These are phyloP conservation scores for Suillus plorans DNA, from an alignment of 768 basidiomycete species.

Conservation along the genomic window DNA sequence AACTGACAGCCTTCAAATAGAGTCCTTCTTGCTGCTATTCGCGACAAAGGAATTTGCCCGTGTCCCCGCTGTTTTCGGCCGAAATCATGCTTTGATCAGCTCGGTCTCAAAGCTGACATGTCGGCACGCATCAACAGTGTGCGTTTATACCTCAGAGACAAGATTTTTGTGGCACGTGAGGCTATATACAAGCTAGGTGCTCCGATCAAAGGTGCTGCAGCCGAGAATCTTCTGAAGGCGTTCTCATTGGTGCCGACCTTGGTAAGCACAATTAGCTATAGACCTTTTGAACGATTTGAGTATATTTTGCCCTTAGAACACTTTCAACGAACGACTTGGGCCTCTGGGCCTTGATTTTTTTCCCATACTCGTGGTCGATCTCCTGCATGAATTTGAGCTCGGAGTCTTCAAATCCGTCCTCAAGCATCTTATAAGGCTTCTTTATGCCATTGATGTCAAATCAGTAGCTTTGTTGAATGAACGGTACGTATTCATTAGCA, in stretches of 20 bases:
- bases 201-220: slow-evolving; percentile 10
- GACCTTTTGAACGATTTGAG: background rate
- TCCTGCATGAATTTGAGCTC: slow-evolving; percentile 42
- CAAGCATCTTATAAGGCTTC: slow-evolving; percentile 34
- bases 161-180: slow-evolving; percentile 3
- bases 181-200: slow-evolving; percentile 8
- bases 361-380: slow-evolving; percentile 31
- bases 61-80: slow-evolving; percentile 27
- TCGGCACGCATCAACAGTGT: background rate
- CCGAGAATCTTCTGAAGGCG: background rate
- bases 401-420: slow-evolving; percentile 39
- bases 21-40: slow-evolving; percentile 25
- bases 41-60: slow-evolving; percentile 23
- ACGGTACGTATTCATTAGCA: slow-evolving; percentile 15
- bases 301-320: slow-evolving; percentile 22
- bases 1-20: slow-evolving; percentile 7
- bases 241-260: slow-evolving; percentile 14
- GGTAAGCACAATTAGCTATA: slow-evolving; percentile 4
- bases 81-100: slow-evolving; percentile 13
- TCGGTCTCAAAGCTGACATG: slow-evolving; percentile 18
- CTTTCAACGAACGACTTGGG: slow-evolving; percentile 28
- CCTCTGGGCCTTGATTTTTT: slow-evolving; percentile 24
- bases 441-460: slow-evolving; percentile 15
- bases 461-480: slow-evolving; percentile 22
- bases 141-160: slow-evolving; percentile 7